Evolutionary conservation across 2,329 filamentous ascomycete genomes (phyloP), one percentile per base, ranked within the genome.

Genomic region (Aspergillus intermedius): DNA sequence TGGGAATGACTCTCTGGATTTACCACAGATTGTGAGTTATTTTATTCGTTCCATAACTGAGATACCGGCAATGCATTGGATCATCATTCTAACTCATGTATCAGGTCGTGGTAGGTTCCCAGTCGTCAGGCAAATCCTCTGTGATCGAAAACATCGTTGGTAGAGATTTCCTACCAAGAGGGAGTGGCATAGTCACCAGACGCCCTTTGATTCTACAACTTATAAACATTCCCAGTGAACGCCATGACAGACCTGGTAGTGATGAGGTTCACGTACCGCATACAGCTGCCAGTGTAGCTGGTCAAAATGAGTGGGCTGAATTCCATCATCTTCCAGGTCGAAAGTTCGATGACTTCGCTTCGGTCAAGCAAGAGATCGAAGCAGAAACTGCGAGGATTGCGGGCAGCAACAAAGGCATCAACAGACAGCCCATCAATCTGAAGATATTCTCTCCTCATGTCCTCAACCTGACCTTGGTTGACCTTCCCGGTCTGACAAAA

Each of bases 81-180:
- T 28, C 23, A 25, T 54, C 45, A 58, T 64, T 49, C 63, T 53
- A 46, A 40, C 49, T 49, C 60, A 52, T 54, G 19, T 51, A 43
- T 35, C 43, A 97, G 91, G 91, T 98, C 56, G 93, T 98, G 52
- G 93, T 98, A 61, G 93, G 93, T 55, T 98, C 93, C 52, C 93
- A 98, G 74, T 97, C 93, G 9, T 94, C 93, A 49, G 93, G 93
- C 66, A 98, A 98, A 76, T 97, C 91, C 13, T 97, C 93, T 6
- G 93, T 98, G 22, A 84, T 98, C 55, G 93, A 98, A 75, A 98
- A 98, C 72, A 95, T 98, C 60, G 93, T 98, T 63, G 93, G 93
- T 63, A 83, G 91, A 72, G 93, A 98, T 73, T 98, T 98, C 71
- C 78, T 98, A 47, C 93, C 93, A 50, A 87, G 93, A 69, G 93